phyloP scores from a whole-genome alignment of 2,329 filamentous ascomycete species.

The Colletotrichum sp. region DNA sequence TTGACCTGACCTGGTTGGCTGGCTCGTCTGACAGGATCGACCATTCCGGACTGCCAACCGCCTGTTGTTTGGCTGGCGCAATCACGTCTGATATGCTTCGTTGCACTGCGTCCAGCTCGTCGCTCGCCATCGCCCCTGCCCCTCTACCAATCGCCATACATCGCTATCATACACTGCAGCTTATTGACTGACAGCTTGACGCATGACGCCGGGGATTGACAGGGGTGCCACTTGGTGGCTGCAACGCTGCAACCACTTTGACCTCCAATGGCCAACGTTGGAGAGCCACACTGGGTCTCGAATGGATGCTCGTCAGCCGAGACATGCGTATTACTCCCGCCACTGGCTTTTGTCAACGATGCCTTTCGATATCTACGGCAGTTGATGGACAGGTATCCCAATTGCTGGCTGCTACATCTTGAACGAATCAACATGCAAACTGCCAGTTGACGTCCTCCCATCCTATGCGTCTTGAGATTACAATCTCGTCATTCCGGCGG shows the following conservation, averaged over 20 bases:
- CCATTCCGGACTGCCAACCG: background rate
- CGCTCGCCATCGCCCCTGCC: background rate
- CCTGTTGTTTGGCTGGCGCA: background rate
- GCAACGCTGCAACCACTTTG: constrained; percentile 18
- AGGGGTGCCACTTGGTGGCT: background rate
- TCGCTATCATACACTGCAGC: background rate
- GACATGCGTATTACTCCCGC: background rate
- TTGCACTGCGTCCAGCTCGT: background rate
- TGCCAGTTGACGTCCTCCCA: constrained; percentile 30
- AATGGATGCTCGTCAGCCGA: background rate
- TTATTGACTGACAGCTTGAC: constrained; percentile 4
- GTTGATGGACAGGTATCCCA: background rate
- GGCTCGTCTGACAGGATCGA: background rate
- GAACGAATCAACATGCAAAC: constrained; percentile 2
- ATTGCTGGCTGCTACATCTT: background rate
- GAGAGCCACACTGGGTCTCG: background rate
- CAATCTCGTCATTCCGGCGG: constrained; percentile 4
- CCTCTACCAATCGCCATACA: background rate
- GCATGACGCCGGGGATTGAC: background rate
- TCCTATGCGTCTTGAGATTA: constrained; percentile 21
- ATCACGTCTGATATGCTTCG: background rate
- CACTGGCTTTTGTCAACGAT: background rate
- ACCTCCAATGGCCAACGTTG: background rate
- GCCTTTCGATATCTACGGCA: background rate
- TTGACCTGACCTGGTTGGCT: background rate